Evolutionary conservation across 257 asterid genomes (phyloP).

Genomic region (Solanum pennellii): DNA sequence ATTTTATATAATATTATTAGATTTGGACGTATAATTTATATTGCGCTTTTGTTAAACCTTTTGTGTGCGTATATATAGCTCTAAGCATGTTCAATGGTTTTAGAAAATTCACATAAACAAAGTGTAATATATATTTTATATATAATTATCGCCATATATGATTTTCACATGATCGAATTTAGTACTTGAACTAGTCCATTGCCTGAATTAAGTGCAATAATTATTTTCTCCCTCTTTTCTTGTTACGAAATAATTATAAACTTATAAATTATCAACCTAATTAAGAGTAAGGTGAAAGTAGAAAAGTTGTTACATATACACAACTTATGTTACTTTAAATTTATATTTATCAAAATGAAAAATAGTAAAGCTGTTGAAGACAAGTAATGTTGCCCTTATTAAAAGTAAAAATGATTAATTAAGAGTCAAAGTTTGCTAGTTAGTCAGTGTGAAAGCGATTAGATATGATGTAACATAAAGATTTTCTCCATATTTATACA

Average conservation of each 20-base stretch:
- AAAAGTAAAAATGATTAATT: not conserved
- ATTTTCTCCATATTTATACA: not conserved
- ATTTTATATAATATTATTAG: not conserved
- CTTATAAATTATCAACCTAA: not conserved
- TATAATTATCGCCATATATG: not conserved
- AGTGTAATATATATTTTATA: too few relatives aligned
- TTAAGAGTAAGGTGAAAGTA: not conserved
- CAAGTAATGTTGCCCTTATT: not conserved
- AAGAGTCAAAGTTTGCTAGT: not conserved
- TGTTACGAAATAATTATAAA: too few relatives aligned
- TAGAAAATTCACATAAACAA: not conserved
- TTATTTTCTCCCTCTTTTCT: not conserved
- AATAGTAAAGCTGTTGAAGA: not conserved
- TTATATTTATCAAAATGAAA: not conserved
- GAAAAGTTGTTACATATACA: not conserved
- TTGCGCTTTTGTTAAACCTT: not conserved
- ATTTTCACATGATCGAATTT: not conserved
- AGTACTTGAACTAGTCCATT: not conserved
- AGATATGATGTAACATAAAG: not conserved
- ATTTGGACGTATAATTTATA: not conserved
- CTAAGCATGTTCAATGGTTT: not conserved
- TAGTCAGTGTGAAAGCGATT: conserved; percentile 14
- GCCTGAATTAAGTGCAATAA: not conserved
- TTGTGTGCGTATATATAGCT: not conserved
- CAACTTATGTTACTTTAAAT: not conserved